Conservation (phyloP, 1,284 basidiomycete species). For the Agaricales sp. region DNA sequence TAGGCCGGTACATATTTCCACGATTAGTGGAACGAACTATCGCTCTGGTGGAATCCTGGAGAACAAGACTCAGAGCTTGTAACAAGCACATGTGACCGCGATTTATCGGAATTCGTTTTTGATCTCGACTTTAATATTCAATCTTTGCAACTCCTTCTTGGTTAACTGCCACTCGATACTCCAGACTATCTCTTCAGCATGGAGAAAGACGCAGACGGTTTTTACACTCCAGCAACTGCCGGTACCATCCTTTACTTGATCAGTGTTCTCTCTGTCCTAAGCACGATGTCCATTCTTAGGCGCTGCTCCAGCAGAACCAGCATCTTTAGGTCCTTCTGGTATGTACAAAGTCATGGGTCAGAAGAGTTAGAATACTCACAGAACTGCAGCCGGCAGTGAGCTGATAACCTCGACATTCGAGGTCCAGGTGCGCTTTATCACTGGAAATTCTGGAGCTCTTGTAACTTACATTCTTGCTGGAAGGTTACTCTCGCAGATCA, state of each 20-base stretch:
- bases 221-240: slow-evolving; percentile 45
- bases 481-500: slow-evolving; percentile 97
- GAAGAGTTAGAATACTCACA: not conserved
- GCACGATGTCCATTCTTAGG: slow-evolving; percentile 11
- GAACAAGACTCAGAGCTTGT: too few relatives aligned
- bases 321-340: not conserved
- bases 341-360: not conserved
- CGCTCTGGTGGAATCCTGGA: too few relatives aligned
- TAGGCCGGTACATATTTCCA: too few relatives aligned
- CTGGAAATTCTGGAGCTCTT: not conserved
- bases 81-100: not conserved
- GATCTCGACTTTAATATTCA: too few relatives aligned
- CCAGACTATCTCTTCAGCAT: slow-evolving; percentile 18
- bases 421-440: slow-evolving; percentile 42
- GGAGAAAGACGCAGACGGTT: slow-evolving; percentile 68
- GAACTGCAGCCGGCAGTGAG: slow-evolving; percentile 31
- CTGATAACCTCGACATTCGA: slow-evolving; percentile 67
- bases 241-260: not conserved
- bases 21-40: too few relatives aligned
- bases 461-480: slow-evolving; percentile 11
- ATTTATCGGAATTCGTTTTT: not conserved
- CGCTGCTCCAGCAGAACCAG: not conserved
- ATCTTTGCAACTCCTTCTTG: too few relatives aligned
- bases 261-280: slow-evolving; percentile 1
- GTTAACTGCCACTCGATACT: not conserved